These are phyloP conservation scores for Citeromyces nyonsensis DNA, from an alignment of 805 yeast genomes.

Conservation along the genomic window DNA sequence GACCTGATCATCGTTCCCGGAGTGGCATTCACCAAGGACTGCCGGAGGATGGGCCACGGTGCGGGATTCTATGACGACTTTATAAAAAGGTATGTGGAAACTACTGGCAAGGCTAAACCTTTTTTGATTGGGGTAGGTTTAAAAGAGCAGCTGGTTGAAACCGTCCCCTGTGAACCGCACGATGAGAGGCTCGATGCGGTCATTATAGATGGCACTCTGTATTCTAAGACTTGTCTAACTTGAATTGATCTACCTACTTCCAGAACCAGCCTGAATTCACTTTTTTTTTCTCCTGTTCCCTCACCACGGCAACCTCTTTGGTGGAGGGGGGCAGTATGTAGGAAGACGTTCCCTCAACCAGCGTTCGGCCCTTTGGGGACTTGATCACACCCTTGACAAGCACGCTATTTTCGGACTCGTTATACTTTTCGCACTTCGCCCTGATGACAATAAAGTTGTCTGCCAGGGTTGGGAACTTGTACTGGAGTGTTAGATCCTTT, in stretches of 20 bases:
- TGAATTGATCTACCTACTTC: slow-evolving; percentile 1
- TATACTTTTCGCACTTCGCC: slow-evolving; percentile 19
- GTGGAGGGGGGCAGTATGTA: slow-evolving; percentile 12
- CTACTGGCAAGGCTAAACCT: slow-evolving; percentile 17
- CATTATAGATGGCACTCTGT: slow-evolving; percentile 21
- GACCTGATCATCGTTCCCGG: slow-evolving; percentile 80
- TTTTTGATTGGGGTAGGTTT: slow-evolving; percentile 48
- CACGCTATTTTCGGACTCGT: slow-evolving; percentile 17
- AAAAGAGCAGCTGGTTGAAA: slow-evolving; percentile 37
- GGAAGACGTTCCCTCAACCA: slow-evolving; percentile 43
- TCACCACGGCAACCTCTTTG: slow-evolving; percentile 2
- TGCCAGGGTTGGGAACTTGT: slow-evolving; percentile 62
- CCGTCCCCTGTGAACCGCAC: slow-evolving; percentile 43
- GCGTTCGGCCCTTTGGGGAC: slow-evolving; percentile 29
- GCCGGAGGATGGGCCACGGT: slow-evolving; percentile 72
- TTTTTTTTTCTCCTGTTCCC: not conserved
- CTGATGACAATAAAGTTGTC: slow-evolving; percentile 61
- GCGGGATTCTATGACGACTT: slow-evolving; percentile 85
- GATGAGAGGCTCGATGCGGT: slow-evolving; percentile 47
- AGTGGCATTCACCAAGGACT: slow-evolving; percentile 46
- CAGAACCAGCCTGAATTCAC: slow-evolving; percentile 3
- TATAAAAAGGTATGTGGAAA: slow-evolving; percentile 29
- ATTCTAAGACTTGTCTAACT: slow-evolving; percentile 1
- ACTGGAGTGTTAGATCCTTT: slow-evolving; percentile 29
- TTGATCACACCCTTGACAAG: slow-evolving; percentile 36